Conservation (phyloP, 2,329 filamentous ascomycete species). For the Pseudocercospora fuligena region DNA sequence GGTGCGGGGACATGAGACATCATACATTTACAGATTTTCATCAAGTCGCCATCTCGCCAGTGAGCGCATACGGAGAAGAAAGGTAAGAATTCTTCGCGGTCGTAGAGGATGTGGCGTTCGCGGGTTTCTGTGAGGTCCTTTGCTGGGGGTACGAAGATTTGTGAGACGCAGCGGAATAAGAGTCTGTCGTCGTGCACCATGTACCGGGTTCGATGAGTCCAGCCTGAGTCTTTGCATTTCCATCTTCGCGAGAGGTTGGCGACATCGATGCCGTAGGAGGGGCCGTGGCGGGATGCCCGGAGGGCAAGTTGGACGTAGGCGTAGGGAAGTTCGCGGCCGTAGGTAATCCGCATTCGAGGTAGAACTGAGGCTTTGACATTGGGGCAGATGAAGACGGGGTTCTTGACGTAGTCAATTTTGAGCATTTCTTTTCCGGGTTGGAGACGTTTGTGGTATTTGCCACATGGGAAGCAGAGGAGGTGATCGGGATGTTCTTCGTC, state of each 20-base stretch:
- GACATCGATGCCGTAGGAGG: constrained; percentile 53
- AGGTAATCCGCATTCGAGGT: constrained; percentile 59
- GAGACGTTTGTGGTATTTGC: constrained; percentile 59
- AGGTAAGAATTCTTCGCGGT: constrained; percentile 63
- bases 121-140: constrained; percentile 54
- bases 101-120: constrained; percentile 62
- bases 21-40: constrained; percentile 65
- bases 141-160: constrained; percentile 57
- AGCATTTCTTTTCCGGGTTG: constrained; percentile 59
- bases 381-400: constrained; percentile 63
- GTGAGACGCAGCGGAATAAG: constrained; percentile 62
- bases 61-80: constrained; percentile 68
- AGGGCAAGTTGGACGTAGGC: constrained; percentile 63
- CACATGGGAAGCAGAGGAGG: constrained; percentile 64
- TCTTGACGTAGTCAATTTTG: constrained; percentile 58
- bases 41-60: constrained; percentile 66
- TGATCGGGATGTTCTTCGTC: constrained; percentile 59
- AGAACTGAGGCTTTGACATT: constrained; percentile 56
- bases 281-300: constrained; percentile 54
- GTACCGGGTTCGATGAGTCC: constrained; percentile 62
- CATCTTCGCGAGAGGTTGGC: constrained; percentile 59
- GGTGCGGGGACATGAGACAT: constrained; percentile 60
- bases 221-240: constrained; percentile 56
- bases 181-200: constrained; percentile 58
- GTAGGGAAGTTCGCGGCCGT: constrained; percentile 61